Evolutionary conservation across 2,329 filamentous ascomycete species (phyloP).

Genomic region (Aureobasidium zeae): DNA sequence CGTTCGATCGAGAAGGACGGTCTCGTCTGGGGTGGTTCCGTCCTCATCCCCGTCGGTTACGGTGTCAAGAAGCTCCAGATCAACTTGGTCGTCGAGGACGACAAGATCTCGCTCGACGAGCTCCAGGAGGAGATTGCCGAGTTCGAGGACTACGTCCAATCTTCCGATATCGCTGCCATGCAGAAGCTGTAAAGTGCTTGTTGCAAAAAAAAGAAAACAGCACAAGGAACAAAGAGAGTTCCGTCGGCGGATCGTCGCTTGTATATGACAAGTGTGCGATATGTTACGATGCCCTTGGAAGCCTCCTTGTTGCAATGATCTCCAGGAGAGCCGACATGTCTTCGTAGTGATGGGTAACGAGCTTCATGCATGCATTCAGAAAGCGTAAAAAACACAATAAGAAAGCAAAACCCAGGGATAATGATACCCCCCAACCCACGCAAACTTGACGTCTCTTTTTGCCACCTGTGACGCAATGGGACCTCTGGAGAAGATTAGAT

Average conservation of each 20-base stretch:
- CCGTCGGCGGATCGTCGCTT: conserved; percentile 1
- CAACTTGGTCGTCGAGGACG: conserved; percentile 94
- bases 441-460: neutral
- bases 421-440: conserved; percentile 10
- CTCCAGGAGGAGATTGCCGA: conserved; percentile 78
- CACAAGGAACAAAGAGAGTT: conserved; percentile 7
- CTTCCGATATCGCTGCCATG: conserved; percentile 82
- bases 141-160: conserved; percentile 94
- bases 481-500: no score
- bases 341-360: conserved; percentile 16
- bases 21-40: conserved; percentile 89
- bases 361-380: conserved; percentile 16
- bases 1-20: conserved; percentile 82
- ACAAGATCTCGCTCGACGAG: conserved; percentile 82
- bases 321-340: conserved; percentile 2
- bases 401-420: conserved; percentile 12
- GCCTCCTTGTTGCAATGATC: conserved; percentile 3
- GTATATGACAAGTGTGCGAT: neutral
- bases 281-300: no score
- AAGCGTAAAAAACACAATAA: conserved; percentile 15
- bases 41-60: conserved; percentile 84
- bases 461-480: no score
- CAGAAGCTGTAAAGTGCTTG: conserved; percentile 69
- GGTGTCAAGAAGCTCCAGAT: conserved; percentile 99
- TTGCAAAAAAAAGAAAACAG: no score